Evolutionary conservation across 2,329 filamentous ascomycete genomes (phyloP), one percentile per base, ranked within the genome.

Genomic region (Hypoxylon sp.): DNA sequence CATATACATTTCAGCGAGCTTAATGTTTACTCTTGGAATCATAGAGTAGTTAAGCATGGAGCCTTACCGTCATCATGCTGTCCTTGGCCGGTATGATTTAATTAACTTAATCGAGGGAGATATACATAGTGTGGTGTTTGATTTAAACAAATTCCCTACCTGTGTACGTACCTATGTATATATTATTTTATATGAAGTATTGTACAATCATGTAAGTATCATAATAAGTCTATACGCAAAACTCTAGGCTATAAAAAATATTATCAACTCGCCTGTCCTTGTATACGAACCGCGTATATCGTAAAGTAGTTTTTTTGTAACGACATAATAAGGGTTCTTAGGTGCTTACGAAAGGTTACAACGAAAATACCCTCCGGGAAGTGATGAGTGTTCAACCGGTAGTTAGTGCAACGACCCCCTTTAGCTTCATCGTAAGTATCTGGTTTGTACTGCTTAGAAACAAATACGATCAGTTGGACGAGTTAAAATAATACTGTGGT

Each of bases 401-500:
- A 51, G n/a, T 26, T 9, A 24, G n/a, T 37, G 19, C 17, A 39
- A 53, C n/a, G 10, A 14, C 2, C 29, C 9, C 9, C 3, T 22
- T 11, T 19, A 35, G 39, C 11, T 19, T 22, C 14, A 17, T 35
- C 13, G 33, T 11, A 5, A 24, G 54, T 35, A 57, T 42, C 19
- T 22, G 39, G 26, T 57, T 22, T 57, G 26, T 26, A 47, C 24
- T 10, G 6, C 39, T n/a, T 44, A 33, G 24, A 35, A 57, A 13
- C 10, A 13, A 47, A 22, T 19, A 22, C n/a, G 10, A 35, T 19
- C 33, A 14, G 22, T 57, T 24, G 11, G 10, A 24, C 6, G 9
- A 9, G n/a, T 35, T 14, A 8, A n/a, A 24, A 47, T 35, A 31
- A 33, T 22, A 14, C 39, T 33, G 17, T 19, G 26, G 1, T 37